Conservation (phyloP, 495 filamentous ascomycete species). For the Penicillium crystallinum region DNA sequence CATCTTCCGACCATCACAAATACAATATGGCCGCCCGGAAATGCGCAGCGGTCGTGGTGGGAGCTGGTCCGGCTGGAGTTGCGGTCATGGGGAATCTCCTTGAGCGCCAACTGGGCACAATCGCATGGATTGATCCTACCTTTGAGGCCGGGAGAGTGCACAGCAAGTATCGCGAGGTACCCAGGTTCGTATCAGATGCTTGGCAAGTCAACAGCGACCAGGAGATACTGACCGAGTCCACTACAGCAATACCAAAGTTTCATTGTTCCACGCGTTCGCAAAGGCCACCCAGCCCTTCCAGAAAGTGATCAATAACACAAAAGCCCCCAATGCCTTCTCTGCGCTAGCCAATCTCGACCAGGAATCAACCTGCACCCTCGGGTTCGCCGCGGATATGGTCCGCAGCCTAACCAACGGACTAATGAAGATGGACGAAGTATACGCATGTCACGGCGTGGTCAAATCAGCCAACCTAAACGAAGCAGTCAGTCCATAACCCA, state of each 20-base stretch:
- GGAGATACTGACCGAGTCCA: slow-evolving; percentile 7
- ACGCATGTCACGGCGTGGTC: slow-evolving; percentile 37
- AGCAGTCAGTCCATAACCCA: slow-evolving; percentile 14
- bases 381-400: slow-evolving; percentile 51
- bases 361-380: slow-evolving; percentile 48
- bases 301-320: slow-evolving; percentile 40
- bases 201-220: neutral
- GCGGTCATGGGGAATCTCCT: slow-evolving; percentile 54
- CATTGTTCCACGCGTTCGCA: slow-evolving; percentile 48
- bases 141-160: slow-evolving; percentile 50
- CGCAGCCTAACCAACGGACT: slow-evolving; percentile 47
- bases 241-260: slow-evolving; percentile 46
- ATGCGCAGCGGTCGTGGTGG: slow-evolving; percentile 51
- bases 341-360: slow-evolving; percentile 49
- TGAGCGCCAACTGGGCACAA: slow-evolving; percentile 43
- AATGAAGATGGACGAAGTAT: slow-evolving; percentile 40
- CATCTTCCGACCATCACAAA: neutral
- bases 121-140: slow-evolving; percentile 51
- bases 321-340: slow-evolving; percentile 46
- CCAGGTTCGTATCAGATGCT: slow-evolving; percentile 34
- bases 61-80: slow-evolving; percentile 52
- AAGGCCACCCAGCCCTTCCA: slow-evolving; percentile 45
- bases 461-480: slow-evolving; percentile 34
- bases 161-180: slow-evolving; percentile 52
- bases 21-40: slow-evolving; percentile 31